Base-by-base conservation (phyloP, 2,329 filamentous ascomycete species). In the Alternaria solani region DNA sequence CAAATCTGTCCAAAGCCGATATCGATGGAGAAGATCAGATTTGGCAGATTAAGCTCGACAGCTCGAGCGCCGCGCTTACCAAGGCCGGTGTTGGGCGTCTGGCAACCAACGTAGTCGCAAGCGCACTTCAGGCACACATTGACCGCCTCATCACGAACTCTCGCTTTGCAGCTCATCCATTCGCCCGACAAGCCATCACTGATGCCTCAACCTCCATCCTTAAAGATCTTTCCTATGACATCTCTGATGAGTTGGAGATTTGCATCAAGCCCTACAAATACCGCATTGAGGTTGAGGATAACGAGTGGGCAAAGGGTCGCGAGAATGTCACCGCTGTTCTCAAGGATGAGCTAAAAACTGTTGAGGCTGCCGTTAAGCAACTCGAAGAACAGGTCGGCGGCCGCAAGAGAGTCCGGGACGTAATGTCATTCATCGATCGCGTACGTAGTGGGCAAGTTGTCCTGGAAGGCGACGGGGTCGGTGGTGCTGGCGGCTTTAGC, bases 251-350 rank as follows among this genome's bases (percentile, higher is more conserved):
- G 80, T 92, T 99, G 1, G 95, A 99, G 79, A 98, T 98, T 75
- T 99, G 94, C 76, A 96, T 99, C 80, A 99, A 99, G 79, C 95
- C 96, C 0, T 99, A 94, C 83, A 99, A 99, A 77, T 98, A 94
- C 69, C 93, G 97, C 64, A 96, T 99, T 59, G 95, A 99, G 70
- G 89, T 99, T 44, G 93, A 97, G 73, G 91, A 94, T 39, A 85
- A 88, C 7, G 96, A 99, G 77, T 99, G 95, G 95, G 79, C 84
- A 4, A 88, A 91, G 62, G 94, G 93, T 0, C 86, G 94, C 52
- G 93, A 97, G 46, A 95, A 96, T 69, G 90, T 94, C 1, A 86
- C 88, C 39, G 85, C 84, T 8, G 89, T 95, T 1, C 81, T 99
- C n/a, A 96, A 96, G 78, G 89, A 90, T 51, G 95, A 99, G 77